Evolutionary conservation across 2,329 filamentous ascomycete species (phyloP), one percentile per base, ranked within the genome.

Genomic region (Phialocephala sp.): DNA sequence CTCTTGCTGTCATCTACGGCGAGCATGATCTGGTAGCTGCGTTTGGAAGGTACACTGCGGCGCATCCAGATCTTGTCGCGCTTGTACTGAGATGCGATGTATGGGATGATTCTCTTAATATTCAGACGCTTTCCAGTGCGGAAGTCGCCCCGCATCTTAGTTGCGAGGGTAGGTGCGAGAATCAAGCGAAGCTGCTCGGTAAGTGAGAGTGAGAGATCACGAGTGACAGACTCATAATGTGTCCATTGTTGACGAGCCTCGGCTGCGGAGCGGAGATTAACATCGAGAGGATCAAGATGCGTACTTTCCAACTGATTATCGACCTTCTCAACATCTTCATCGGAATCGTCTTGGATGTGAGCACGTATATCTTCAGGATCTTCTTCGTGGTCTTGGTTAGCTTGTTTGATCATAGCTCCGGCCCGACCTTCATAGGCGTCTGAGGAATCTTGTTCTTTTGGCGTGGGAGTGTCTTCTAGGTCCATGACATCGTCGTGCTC

Each of bases 31-130:
- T 99, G 96, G 80, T 99, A 99, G 64, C 90, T 91, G 47, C 96
- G 91, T 80, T 98, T 98, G 43, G 90, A 94, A 0, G 96, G 96
- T 59, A 97, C 89, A 39, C 88, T 90, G 63, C 96, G 89, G 15
- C 96, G 91, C 90, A 99, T 97, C 95, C 95, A 99, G 80, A 99
- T 99, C 84, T 99, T 99, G 86, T 99, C 95, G 67, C 95, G 92
- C 84, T 97, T 98, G 85, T 97, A 99, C 76, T 91, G 90, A 0
- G 94, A 98, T 1, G 96, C 95, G 72, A 99, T 98, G 81, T 99
- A 99, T 0, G 96, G 95, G 74, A 99, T 99, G 80, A 99, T 99
- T 72, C 94, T 93, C 80, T 98, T 98, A 83, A 99, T 97, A 80
- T 98, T 99, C 73, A 99, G 92, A 0, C 95, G 91, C 79, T 99